A percentile compares a stretch with the other conserved stretches of the same genome.
Conservation (phyloP, 2,329 filamentous ascomycete genomes). For the Aspergillus fumigatus region DNA sequence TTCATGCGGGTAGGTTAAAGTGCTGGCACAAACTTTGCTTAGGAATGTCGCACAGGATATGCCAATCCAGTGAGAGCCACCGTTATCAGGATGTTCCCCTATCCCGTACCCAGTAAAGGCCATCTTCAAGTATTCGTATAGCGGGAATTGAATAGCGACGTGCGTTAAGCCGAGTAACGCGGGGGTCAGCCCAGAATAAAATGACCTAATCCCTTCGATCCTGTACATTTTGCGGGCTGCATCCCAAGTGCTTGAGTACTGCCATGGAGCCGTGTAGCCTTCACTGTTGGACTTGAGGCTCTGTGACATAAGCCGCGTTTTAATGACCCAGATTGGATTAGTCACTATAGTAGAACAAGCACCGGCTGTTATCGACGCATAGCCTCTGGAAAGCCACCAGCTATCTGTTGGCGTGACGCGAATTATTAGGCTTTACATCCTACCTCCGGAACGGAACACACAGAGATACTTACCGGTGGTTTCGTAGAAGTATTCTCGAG, state of each 20-base stretch:
- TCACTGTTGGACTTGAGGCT: conserved; percentile 52
- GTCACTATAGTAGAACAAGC: conserved; percentile 90
- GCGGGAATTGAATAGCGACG: conserved; percentile 93
- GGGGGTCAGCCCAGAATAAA: conserved; percentile 92
- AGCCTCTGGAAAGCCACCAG: conserved; percentile 73
- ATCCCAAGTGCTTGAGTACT: conserved; percentile 85
- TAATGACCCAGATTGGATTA: conserved; percentile 99
- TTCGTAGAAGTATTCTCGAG: conserved; percentile 68
- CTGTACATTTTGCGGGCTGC: conserved; percentile 94
- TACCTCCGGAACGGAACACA: not conserved
- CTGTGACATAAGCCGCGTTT: conserved; percentile 96
- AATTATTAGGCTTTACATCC: not conserved
- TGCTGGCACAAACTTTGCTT: conserved; percentile 91
- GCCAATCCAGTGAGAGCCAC: conserved; percentile 71
- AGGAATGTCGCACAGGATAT: conserved; percentile 85
- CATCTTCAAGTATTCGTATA: conserved; percentile 90
- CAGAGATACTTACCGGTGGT: conserved; percentile 53
- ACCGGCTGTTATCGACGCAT: conserved; percentile 85
- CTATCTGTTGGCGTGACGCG: conserved; percentile 52
- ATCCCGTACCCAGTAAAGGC: conserved; percentile 86
- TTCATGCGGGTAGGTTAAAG: conserved; percentile 94
- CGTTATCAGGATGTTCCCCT: conserved; percentile 61
- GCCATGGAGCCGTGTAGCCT: conserved; percentile 60
- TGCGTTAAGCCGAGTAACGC: conserved; percentile 88
- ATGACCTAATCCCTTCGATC: conserved; percentile 80